phyloP scores from a whole-genome alignment of 2,329 filamentous ascomycete species.

The Microdochium nivale region DNA sequence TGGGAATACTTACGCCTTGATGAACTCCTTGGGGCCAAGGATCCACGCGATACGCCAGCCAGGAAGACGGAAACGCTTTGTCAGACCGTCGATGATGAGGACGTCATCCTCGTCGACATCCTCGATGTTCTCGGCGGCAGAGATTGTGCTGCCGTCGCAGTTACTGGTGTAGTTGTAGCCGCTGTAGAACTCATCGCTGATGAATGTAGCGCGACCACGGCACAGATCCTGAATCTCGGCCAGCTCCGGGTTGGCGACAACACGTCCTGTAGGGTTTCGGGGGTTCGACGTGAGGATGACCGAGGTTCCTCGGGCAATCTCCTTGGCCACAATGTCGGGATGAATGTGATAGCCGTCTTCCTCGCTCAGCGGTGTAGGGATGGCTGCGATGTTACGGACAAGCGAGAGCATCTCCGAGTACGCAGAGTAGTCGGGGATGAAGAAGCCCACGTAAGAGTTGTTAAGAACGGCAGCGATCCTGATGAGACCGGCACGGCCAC shows the following conservation, averaged over 20 bases:
- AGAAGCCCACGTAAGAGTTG: constrained; percentile 88
- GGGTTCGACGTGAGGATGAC: constrained; percentile 95
- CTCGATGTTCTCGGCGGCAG: constrained; percentile 78
- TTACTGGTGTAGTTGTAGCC: constrained; percentile 93
- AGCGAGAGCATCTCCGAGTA: constrained; percentile 97
- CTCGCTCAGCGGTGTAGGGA: constrained; percentile 76
- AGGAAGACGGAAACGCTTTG: constrained; percentile 91
- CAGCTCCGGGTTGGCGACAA: constrained; percentile 77
- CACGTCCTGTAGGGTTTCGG: constrained; percentile 85
- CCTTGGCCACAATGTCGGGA: constrained; percentile 84
- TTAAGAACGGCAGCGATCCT: constrained; percentile 90
- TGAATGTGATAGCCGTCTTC: constrained; percentile 90
- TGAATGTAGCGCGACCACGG: constrained; percentile 79
- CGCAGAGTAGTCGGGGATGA: constrained; percentile 90
- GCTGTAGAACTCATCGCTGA: constrained; percentile 95
- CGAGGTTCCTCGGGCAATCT: constrained; percentile 75
- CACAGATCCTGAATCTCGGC: constrained; percentile 89
- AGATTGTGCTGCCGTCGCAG: constrained; percentile 86
- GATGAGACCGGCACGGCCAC: constrained; percentile 85
- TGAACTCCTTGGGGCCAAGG: constrained; percentile 90
- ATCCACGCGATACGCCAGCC: constrained; percentile 98
- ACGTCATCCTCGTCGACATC: constrained; percentile 89
- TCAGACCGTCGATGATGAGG: constrained; percentile 89
- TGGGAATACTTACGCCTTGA: constrained; percentile 55
- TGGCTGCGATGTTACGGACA: constrained; percentile 83